A percentile compares a stretch with the other conserved stretches of the same genome.
These are phyloP conservation scores for Gaeumannomyces sp. DNA, from an alignment of 2,329 filamentous ascomycete genomes.

Conservation along the genomic window DNA sequence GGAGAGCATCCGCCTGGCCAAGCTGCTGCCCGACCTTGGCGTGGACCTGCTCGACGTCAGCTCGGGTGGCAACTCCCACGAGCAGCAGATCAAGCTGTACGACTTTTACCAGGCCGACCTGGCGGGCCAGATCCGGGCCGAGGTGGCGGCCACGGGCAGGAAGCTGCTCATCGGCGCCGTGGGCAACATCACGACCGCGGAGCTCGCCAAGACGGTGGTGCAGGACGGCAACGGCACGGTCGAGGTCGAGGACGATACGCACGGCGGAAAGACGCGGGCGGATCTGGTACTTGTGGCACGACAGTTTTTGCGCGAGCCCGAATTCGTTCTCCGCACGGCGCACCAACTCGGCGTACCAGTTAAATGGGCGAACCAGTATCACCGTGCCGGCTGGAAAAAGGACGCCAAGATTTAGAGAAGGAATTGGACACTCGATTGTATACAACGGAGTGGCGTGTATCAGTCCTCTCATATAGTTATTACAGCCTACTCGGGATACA, in stretches of 20 bases:
- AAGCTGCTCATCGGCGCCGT: slow-evolving; percentile 65
- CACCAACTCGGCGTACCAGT: slow-evolving; percentile 66
- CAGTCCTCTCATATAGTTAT: neutral
- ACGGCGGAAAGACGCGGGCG: slow-evolving; percentile 36
- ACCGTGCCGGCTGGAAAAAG: slow-evolving; percentile 24
- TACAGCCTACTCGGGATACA: neutral
- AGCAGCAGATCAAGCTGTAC: slow-evolving; percentile 53
- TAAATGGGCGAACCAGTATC: slow-evolving; percentile 64
- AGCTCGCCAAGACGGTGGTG: slow-evolving; percentile 55
- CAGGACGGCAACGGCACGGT: slow-evolving; percentile 37
- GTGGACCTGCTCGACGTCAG: slow-evolving; percentile 82
- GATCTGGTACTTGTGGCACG: slow-evolving; percentile 71
- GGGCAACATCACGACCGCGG: slow-evolving; percentile 64
- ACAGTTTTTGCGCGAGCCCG: slow-evolving; percentile 76
- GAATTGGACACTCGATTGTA: neutral
- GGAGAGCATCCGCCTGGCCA: slow-evolving; percentile 60
- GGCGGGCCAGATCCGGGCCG: slow-evolving; percentile 64
- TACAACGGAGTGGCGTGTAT: too few relatives aligned
- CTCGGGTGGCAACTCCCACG: slow-evolving; percentile 62
- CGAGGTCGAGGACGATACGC: slow-evolving; percentile 31
- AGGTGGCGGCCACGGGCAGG: slow-evolving; percentile 42
- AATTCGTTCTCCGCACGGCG: slow-evolving; percentile 68
- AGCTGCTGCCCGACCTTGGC: slow-evolving; percentile 63
- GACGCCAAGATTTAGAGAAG: slow-evolving; percentile 11
- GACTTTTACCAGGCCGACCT: slow-evolving; percentile 71